Percentiles rank a stretch among this genome's conserved stretches.
Evolutionary conservation across 805 yeast genomes (phyloP).

Genomic region (Saccharomycopsis guyanensis): DNA sequence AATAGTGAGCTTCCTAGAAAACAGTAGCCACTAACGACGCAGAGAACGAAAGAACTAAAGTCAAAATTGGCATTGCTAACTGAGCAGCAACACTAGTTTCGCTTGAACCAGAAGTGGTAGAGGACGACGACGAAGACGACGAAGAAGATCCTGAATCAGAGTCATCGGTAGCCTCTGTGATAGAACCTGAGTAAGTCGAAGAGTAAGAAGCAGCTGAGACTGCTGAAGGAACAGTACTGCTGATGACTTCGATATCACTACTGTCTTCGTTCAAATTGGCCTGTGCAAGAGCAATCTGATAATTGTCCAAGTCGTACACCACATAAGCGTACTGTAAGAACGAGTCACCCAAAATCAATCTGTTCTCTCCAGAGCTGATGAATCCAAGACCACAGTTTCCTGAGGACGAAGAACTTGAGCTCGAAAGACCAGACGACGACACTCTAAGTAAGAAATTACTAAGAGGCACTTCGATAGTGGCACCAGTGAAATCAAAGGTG

Average conservation of each 20-base stretch:
- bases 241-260: conserved; percentile 31
- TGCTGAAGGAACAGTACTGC: conserved; percentile 43
- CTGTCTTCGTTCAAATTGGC: conserved; percentile 26
- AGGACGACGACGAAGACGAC: not conserved
- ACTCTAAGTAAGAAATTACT: conserved; percentile 25
- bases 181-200: conserved; percentile 33
- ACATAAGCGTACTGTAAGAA: conserved; percentile 45
- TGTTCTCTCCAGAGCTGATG: conserved; percentile 28
- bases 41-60: not conserved
- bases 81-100: not conserved
- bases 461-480: conserved; percentile 45
- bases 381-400: conserved; percentile 41
- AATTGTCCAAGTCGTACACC: conserved; percentile 45
- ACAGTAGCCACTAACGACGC: not conserved
- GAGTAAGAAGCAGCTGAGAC: conserved; percentile 39
- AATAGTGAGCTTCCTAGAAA: no score
- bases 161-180: conserved; percentile 19
- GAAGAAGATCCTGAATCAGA: not conserved
- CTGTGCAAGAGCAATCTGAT: conserved; percentile 39
- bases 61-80: not conserved
- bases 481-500: conserved; percentile 51
- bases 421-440: not conserved
- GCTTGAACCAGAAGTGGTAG: not conserved
- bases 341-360: conserved; percentile 43
- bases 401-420: conserved; percentile 21